A percentile compares a stretch with the other conserved stretches of the same genome.
Conservation (phyloP, 768 basidiomycete species). For the Suillus weaverae region DNA sequence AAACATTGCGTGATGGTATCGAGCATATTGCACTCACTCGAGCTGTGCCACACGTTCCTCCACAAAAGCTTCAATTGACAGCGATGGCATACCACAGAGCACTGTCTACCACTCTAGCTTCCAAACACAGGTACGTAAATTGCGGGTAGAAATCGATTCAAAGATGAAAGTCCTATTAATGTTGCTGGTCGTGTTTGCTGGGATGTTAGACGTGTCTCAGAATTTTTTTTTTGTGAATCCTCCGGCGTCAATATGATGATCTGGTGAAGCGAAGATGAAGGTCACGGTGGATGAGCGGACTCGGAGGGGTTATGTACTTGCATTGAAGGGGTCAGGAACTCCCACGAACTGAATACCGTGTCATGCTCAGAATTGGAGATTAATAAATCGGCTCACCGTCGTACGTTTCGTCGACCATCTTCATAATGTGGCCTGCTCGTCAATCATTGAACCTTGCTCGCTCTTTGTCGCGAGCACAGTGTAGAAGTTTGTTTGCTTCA, state of each 20-base stretch:
- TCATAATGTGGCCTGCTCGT: constrained; percentile 9
- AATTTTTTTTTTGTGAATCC: background rate
- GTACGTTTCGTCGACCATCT: background rate
- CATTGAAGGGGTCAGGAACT: background rate
- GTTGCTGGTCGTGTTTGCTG: background rate
- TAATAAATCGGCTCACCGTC: background rate
- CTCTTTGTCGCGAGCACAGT: constrained; percentile 14
- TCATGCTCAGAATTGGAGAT: background rate
- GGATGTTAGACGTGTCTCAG: background rate
- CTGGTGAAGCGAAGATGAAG: background rate
- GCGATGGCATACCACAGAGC: constrained; percentile 23
- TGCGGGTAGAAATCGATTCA: background rate
- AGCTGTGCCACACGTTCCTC: constrained; percentile 36
- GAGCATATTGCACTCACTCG: constrained; percentile 24
- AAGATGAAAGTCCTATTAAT: background rate
- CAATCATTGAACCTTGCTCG: constrained; percentile 19
- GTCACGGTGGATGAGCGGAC: background rate
- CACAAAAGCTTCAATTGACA: constrained; percentile 36
- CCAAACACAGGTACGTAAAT: constrained; percentile 6
- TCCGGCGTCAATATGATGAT: constrained; percentile 1
- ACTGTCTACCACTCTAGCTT: background rate
- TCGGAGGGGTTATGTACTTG: constrained; percentile 1
- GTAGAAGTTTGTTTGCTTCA: background rate
- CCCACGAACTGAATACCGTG: constrained; percentile 1
- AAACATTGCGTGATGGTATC: background rate